These are phyloP conservation scores for Thymus mandschuricus DNA, from an alignment of 257 asterid genomes.

Conservation along the genomic window DNA sequence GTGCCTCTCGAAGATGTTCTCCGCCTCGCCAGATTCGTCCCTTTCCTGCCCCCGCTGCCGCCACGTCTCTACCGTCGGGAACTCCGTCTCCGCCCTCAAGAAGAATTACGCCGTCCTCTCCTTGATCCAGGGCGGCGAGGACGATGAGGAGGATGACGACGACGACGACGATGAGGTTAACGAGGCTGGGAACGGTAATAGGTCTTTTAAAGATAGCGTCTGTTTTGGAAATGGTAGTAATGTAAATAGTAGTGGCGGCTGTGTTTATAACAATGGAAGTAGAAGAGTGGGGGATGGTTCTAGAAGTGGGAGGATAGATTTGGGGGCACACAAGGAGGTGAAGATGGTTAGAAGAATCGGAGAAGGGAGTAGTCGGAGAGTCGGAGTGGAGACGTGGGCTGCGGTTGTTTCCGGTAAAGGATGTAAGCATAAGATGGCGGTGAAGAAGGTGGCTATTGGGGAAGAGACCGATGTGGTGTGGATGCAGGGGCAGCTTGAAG, in stretches of 20 bases:
- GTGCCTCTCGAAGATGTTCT: constrained; percentile 83
- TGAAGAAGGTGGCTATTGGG: constrained; percentile 71
- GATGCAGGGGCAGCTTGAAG: constrained; percentile 93
- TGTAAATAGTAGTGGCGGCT: constrained; percentile 33
- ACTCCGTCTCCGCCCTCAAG: constrained; percentile 80
- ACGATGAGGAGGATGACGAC: constrained; percentile 72
- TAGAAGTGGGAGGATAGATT: constrained; percentile 59
- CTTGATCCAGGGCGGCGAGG: constrained; percentile 69
- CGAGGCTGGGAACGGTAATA: constrained; percentile 31
- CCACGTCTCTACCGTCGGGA: constrained; percentile 84
- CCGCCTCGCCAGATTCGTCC: constrained; percentile 71
- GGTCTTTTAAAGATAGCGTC: constrained; percentile 11
- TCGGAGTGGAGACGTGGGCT: constrained; percentile 76
- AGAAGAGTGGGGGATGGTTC: constrained; percentile 48
- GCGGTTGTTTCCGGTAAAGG: constrained; percentile 56
- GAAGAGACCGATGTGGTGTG: constrained; percentile 77
- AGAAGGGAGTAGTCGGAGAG: constrained; percentile 54
- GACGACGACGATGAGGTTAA: constrained; percentile 46
- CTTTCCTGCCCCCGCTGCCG: constrained; percentile 98
- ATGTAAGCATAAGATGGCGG: constrained; percentile 82
- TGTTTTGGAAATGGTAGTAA: constrained; percentile 32
- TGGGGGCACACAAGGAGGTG: constrained; percentile 70
- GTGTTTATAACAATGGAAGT: constrained; percentile 38
- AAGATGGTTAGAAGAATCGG: constrained; percentile 75
- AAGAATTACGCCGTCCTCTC: constrained; percentile 86